Evolutionary conservation across 148 eudicot genomes (phyloP), one percentile per base, ranked within the genome.

Genomic region (Limonium bicolor): DNA sequence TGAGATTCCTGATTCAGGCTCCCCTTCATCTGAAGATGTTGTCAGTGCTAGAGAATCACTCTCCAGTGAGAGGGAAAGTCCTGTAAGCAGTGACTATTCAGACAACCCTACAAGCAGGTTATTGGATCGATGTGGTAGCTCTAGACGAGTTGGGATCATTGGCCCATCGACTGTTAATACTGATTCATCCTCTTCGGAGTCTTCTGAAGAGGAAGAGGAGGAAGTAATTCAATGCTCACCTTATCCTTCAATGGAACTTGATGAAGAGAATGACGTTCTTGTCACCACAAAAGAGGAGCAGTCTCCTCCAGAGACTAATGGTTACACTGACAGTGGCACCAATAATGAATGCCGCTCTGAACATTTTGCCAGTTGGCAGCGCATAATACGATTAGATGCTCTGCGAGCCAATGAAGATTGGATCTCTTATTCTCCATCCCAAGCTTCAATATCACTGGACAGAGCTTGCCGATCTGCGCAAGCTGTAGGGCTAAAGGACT

Each of bases 311-410:
- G 15, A 58, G 5, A 11, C 45, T 29, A 24, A 48, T 38, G 30
- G n/a, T n/a, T n/a, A n/a, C n/a, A n/a, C n/a, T n/a, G n/a, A 42
- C 36, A 48, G 28, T 12, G 31, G 17, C 16, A 23, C 24, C 35
- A 65, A 54, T n/a, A n/a, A n/a, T 12, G 32, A 42, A 29, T 44
- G 41, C 22, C 20, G 27, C 3, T 6, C 36, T 1, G 65, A 60
- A 60, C 65, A 66, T 54, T 66, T 66, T 55, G 15, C 54, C 20
- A 48, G 61, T 0, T 66, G 71, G 71, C 71, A 55, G 45, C 55
- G 71, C n/a, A 66, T 66, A 37, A 66, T 66, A 41, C 71, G 66
- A 15, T 62, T 66, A 25, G 71, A 66, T 45, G 71, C 71, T 1
- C 32, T 60, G n/a, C 47, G 71, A 34, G 61, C 71, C 24, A 55